These are phyloP conservation scores for Eucalyptus lansdowneana DNA, from an alignment of 345 rosid species.

Conservation along the genomic window DNA sequence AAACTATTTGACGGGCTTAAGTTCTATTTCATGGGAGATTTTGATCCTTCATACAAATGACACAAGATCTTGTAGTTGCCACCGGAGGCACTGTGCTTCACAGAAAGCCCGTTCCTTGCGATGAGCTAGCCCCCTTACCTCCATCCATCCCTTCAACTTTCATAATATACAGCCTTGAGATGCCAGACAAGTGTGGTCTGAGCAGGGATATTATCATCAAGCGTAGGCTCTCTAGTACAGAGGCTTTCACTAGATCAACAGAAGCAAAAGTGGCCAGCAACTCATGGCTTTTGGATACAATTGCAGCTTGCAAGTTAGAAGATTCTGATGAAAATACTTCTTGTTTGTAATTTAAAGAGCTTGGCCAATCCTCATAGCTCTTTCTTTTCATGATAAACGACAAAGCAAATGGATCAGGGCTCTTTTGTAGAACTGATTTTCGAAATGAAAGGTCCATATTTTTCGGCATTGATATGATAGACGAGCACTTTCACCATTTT, in stretches of 20 bases:
- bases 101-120: constrained; percentile 50
- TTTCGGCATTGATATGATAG: not conserved
- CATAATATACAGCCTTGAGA: constrained; percentile 56
- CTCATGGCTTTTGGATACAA: constrained; percentile 66
- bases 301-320: constrained; percentile 58
- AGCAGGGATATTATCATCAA: constrained; percentile 26
- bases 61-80: constrained; percentile 53
- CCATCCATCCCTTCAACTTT: constrained; percentile 22
- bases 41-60: constrained; percentile 54
- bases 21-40: constrained; percentile 71
- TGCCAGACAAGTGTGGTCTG: constrained; percentile 19
- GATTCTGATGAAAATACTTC: too few relatives aligned
- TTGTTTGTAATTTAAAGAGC: too few relatives aligned
- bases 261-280: constrained; percentile 63
- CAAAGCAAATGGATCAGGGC: not conserved
- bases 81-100: constrained; percentile 68
- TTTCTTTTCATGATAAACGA: not conserved
- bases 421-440: not conserved
- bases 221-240: constrained; percentile 39
- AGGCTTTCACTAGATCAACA: constrained; percentile 43
- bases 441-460: not conserved
- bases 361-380: too few relatives aligned
- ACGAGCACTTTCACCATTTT: not conserved
- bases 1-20: constrained; percentile 23
- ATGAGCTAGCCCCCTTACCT: not conserved